Evolutionary conservation across 805 yeast species (phyloP).

Genomic region (Nadsonia fulvescens): DNA sequence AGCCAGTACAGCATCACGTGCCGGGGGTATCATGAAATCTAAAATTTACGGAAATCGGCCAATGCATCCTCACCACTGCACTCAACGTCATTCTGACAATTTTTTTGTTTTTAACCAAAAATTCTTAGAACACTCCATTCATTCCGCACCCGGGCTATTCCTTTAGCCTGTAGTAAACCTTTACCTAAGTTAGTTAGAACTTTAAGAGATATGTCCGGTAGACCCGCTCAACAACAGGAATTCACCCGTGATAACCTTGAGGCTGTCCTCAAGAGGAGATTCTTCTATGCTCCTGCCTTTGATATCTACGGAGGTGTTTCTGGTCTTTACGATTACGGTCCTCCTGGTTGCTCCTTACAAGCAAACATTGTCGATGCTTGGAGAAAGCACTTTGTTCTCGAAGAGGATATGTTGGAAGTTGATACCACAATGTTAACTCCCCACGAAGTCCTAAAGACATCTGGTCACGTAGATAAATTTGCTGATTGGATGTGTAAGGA

Average conservation of each 20-base stretch:
- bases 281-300: conserved; percentile 93
- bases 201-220: conserved; percentile 10
- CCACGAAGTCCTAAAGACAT: conserved; percentile 89
- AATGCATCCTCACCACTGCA: too few relatives aligned
- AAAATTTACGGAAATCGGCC: too few relatives aligned
- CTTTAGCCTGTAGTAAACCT: too few relatives aligned
- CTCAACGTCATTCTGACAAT: too few relatives aligned
- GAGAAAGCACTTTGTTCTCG: conserved; percentile 94
- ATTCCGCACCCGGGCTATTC: too few relatives aligned
- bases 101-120: too few relatives aligned
- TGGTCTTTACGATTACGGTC: conserved; percentile 96
- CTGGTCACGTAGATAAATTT: conserved; percentile 98
- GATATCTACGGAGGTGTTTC: conserved; percentile 97
- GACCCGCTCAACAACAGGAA: conserved; percentile 12
- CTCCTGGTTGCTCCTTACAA: conserved; percentile 98
- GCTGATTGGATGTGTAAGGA: conserved; percentile 99
- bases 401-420: conserved; percentile 97
- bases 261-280: conserved; percentile 81
- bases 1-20: too few relatives aligned
- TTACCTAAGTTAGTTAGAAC: too few relatives aligned
- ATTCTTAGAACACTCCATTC: too few relatives aligned
- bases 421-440: conserved; percentile 98
- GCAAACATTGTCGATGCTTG: conserved; percentile 87
- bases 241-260: conserved; percentile 81
- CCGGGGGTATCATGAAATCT: too few relatives aligned